Percentiles rank a stretch among this genome's conserved stretches.
Conservation (phyloP, 1,284 basidiomycete genomes). For the Ganoderma leucocontextum region DNA sequence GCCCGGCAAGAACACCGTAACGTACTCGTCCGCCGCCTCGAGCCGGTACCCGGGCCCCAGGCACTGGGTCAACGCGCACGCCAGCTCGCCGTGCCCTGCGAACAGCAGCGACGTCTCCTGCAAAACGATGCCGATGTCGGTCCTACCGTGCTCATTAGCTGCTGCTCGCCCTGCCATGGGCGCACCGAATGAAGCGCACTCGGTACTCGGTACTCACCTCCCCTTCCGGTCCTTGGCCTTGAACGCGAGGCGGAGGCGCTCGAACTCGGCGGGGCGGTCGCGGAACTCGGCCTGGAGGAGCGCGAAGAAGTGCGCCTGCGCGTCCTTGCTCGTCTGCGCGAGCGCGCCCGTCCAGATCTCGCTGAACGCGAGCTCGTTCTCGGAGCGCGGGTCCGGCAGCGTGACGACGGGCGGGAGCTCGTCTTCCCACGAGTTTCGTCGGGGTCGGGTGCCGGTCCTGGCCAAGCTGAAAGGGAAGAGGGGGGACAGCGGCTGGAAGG, state of each 20-base stretch:
- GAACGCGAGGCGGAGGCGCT: slow-evolving; percentile 3
- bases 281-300: slow-evolving; percentile 10
- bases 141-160: not conserved
- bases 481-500: not conserved
- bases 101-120: slow-evolving; percentile 21
- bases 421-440: slow-evolving; percentile 26
- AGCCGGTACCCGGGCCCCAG: slow-evolving; percentile 26
- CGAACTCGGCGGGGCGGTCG: not conserved
- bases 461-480: not conserved
- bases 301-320: slow-evolving; percentile 9
- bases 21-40: slow-evolving; percentile 22
- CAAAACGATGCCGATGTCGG: slow-evolving; percentile 9
- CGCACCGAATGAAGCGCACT: not conserved
- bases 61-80: slow-evolving; percentile 19
- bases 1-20: slow-evolving; percentile 21
- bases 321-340: slow-evolving; percentile 11
- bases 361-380: slow-evolving; percentile 11
- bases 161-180: not conserved
- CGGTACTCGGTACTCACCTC: no score
- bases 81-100: slow-evolving; percentile 17
- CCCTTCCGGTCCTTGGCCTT: slow-evolving; percentile 1
- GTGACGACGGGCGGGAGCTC: slow-evolving; percentile 14
- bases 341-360: slow-evolving; percentile 20
- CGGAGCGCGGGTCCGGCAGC: slow-evolving; percentile 25
- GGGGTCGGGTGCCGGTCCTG: slow-evolving; percentile 1